Evolutionary conservation across 805 yeast genomes (phyloP), one percentile per base, ranked within the genome.

Genomic region (Saturnispora hagleri): DNA sequence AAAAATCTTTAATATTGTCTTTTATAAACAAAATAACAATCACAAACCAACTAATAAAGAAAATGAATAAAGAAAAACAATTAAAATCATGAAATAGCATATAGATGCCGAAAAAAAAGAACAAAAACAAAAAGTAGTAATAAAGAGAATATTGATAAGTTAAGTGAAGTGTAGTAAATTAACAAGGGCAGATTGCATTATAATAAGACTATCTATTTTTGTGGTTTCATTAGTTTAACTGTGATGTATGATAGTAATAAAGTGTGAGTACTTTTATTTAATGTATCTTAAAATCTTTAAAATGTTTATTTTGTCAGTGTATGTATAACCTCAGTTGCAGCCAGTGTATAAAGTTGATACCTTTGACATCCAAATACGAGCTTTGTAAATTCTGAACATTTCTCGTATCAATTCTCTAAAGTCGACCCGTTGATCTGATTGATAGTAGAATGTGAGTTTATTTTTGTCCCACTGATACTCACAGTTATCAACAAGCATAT

Each of bases 391-490:
- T 54, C 86, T 71, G 69, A 85, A 85, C 52, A 85, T 70, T 57
- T 86, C 93, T 45, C 86, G 75, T 8, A 85, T 89, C 63, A 86
- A 74, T 57, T 84, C 89, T 55, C 93, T 71, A 64, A 85, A 85
- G 65, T 86, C 95, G 51, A 86, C 83, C 56, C 95, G 72, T 57
- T 79, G 77, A 48, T 72, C 71, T 50, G 83, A 79, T 31, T 62
- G 69, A 65, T 84, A 84, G 68, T 85, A 86, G 63, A 86, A 85
- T 13, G 89, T 86, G 61, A 86, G 76, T 69, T 86, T 86, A 53
- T 87, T 76, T 51, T 90, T 75, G 64, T 86, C 95, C 82, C 87
- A 86, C 67, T 86, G 95, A 67, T 85, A 86, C 68, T 86, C 95
- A 2, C 89, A 86, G 60, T 86, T 93, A 41, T 82, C 74, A 49